Evolutionary conservation across 164 flowering plant genomes (phyloP).

Genomic region (Hamamelis virginiana): DNA sequence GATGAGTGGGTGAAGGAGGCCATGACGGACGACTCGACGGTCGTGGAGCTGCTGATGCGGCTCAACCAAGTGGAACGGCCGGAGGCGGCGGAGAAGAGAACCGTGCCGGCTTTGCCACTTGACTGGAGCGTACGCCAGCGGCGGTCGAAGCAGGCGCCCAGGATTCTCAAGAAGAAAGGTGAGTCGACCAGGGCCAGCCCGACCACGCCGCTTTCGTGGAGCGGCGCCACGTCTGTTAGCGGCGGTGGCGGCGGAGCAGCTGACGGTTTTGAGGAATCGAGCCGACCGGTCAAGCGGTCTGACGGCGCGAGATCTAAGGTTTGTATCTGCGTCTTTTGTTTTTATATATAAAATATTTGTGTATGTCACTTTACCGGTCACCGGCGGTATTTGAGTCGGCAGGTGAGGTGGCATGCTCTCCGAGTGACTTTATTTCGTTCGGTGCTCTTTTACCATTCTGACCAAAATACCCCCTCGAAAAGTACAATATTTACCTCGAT

Average conservation of each 20-base stretch:
- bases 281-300: conserved; percentile 17
- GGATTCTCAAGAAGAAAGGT: conserved; percentile 16
- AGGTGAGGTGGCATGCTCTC: background rate
- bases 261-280: conserved; percentile 37
- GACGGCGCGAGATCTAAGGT: conserved; percentile 50
- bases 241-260: conserved; percentile 27
- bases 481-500: conserved; percentile 3
- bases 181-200: conserved; percentile 46
- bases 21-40: conserved; percentile 29
- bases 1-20: conserved; percentile 39
- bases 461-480: conserved; percentile 28
- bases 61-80: conserved; percentile 17
- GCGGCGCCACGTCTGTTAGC: conserved; percentile 42
- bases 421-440: background rate
- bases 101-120: conserved; percentile 17
- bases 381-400: conserved; percentile 1
- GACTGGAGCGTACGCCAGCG: conserved; percentile 50
- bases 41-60: conserved; percentile 33
- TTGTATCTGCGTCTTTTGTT: background rate
- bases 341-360: background rate
- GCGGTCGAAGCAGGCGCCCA: conserved; percentile 31
- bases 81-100: background rate
- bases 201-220: conserved; percentile 67
- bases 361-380: background rate
- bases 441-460: conserved; percentile 7